Evolutionary conservation across 352 stramenopile genomes (phyloP).

Genomic region (Globisporangium acanthophoron): DNA sequence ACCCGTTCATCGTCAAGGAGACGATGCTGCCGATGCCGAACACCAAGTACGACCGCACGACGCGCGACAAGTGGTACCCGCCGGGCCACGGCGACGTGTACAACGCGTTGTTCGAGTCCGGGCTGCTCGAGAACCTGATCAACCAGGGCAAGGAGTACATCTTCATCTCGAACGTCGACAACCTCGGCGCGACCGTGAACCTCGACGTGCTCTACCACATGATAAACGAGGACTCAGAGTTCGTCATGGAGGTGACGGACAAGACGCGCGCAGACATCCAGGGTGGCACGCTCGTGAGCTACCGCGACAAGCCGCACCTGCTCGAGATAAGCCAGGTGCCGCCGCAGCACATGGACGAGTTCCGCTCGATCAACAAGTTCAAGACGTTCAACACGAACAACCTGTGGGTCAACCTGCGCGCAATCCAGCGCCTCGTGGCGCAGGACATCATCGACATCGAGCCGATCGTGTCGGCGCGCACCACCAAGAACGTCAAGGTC

Average conservation of each 20-base stretch:
- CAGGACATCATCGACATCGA: constrained; percentile 98
- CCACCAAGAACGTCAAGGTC: constrained; percentile 93
- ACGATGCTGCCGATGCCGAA: constrained; percentile 87
- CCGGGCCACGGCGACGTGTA: constrained; percentile 99
- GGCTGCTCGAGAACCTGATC: constrained; percentile 94
- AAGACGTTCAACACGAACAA: constrained; percentile 99
- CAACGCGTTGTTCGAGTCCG: constrained; percentile 96
- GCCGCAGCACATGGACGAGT: constrained; percentile 92
- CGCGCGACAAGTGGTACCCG: constrained; percentile 90
- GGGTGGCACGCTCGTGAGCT: constrained; percentile 88
- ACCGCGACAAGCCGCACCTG: constrained; percentile 93
- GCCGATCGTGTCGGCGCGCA: constrained; percentile 89
- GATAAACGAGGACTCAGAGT: constrained; percentile 94
- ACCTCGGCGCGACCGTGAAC: constrained; percentile 97
- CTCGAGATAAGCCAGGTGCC: constrained; percentile 97
- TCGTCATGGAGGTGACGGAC: constrained; percentile 98
- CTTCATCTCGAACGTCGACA: constrained; percentile 99
- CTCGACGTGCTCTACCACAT: constrained; percentile 99
- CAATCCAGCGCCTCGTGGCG: constrained; percentile 95
- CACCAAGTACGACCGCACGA: constrained; percentile 79
- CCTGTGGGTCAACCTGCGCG: constrained; percentile 97
- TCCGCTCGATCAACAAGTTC: constrained; percentile 94
- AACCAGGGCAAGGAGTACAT: constrained; percentile 98
- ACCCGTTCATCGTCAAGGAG: constrained; percentile 88
- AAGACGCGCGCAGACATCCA: constrained; percentile 91